Conservation (phyloP, 202 grass and related monocot species). For the Tripidium arundinaceum region DNA sequence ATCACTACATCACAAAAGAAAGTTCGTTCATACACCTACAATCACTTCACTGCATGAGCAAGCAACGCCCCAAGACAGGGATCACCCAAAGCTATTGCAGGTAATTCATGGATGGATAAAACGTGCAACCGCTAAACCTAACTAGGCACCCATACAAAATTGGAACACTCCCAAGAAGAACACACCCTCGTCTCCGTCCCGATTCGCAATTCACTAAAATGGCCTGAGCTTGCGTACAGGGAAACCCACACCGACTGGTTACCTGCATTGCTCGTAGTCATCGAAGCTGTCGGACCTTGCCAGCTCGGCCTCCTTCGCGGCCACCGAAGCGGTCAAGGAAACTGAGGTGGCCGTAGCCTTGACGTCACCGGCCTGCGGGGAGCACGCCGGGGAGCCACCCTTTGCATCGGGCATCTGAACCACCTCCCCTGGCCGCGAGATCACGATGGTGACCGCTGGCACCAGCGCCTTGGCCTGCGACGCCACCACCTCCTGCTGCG, state of each 20-base stretch:
- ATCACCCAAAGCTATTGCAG: background rate
- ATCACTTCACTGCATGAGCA: background rate
- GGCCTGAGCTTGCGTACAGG: background rate
- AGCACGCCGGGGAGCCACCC: background rate
- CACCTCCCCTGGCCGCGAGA: conserved; percentile 44
- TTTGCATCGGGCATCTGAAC: conserved; percentile 27
- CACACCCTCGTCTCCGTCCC: background rate
- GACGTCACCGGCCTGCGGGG: background rate
- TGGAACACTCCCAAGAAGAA: background rate
- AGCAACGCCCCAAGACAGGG: too few relatives aligned
- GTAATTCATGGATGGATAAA: background rate
- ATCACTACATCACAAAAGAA: too few relatives aligned
- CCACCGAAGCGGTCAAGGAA: too few relatives aligned
- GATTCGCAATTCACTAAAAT: conserved; percentile 6
- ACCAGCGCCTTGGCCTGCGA: background rate
- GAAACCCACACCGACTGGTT: background rate
- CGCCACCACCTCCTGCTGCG: too few relatives aligned
- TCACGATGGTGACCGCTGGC: conserved; percentile 38
- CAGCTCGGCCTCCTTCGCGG: conserved; percentile 45
- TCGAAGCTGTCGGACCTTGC: conserved; percentile 52
- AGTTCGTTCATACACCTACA: too few relatives aligned
- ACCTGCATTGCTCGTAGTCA: conserved; percentile 95
- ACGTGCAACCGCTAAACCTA: background rate
- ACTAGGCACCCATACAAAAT: background rate
- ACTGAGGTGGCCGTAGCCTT: conserved; percentile 16